phyloP scores from a whole-genome alignment of 2,329 filamentous ascomycete species.

The Teratosphaeriaceae sp. region DNA sequence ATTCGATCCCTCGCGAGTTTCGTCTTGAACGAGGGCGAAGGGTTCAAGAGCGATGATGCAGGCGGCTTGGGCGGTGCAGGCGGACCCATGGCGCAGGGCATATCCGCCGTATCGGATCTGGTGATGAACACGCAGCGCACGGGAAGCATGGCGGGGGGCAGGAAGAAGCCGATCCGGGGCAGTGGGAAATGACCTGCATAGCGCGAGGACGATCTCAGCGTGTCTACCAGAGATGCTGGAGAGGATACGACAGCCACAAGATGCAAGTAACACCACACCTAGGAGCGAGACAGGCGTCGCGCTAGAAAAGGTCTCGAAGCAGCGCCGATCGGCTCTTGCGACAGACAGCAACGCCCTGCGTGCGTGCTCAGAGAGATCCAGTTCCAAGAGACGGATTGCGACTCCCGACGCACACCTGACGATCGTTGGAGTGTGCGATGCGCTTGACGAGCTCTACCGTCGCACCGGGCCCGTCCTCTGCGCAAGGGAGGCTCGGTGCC shows the following conservation, averaged over 20 bases:
- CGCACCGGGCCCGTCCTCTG: conserved; percentile 11
- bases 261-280: no score
- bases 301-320: no score
- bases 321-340: no score
- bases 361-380: no score
- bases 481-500: conserved; percentile 12
- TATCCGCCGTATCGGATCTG: background rate
- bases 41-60: conserved; percentile 50
- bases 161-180: conserved; percentile 22
- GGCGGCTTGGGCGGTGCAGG: conserved; percentile 5
- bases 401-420: no score
- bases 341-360: no score
- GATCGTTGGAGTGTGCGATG: no score
- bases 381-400: conserved; percentile 2
- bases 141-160: conserved; percentile 22
- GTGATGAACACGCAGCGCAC: conserved; percentile 11
- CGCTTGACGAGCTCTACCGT: conserved; percentile 8
- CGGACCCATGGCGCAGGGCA: conserved; percentile 7
- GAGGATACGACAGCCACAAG: no score
- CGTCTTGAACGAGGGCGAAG: conserved; percentile 72
- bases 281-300: no score
- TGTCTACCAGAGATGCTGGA: no score
- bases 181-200: conserved; percentile 25
- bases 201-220: no score
- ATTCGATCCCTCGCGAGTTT: conserved; percentile 63